These are phyloP conservation scores for Euphorbia corollata DNA, from an alignment of 441 rosid genomes.

Conservation along the genomic window DNA sequence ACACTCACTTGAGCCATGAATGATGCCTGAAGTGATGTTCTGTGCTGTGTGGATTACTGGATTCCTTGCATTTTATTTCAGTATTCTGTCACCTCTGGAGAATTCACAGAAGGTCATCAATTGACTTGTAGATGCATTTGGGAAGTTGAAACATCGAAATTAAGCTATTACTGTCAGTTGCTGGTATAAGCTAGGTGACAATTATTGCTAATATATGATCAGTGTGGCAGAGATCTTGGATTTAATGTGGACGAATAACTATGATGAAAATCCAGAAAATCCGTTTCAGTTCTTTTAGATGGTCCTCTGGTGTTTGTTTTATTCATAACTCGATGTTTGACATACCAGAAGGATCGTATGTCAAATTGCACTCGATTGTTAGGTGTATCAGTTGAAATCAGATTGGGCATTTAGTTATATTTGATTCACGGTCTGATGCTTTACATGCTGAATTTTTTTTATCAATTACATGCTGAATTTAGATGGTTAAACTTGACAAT, in stretches of 20 bases:
- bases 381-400: background rate
- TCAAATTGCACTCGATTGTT: background rate
- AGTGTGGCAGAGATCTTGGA: background rate
- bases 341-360: background rate
- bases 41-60: constrained; percentile 5
- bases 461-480: constrained; percentile 20
- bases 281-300: background rate
- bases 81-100: background rate
- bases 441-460: too few relatives aligned
- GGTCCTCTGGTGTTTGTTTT: background rate
- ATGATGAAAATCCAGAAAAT: background rate
- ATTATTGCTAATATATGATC: background rate
- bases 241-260: constrained; percentile 1
- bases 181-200: background rate
- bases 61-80: background rate
- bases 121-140: background rate
- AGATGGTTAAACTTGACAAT: constrained; percentile 20
- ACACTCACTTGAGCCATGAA: background rate
- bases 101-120: background rate
- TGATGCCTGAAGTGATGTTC: background rate
- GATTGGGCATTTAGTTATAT: background rate
- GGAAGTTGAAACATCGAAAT: background rate
- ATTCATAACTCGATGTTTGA: background rate
- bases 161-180: background rate
- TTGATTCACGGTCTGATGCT: constrained; percentile 35